A percentile compares a stretch with the other conserved stretches of the same genome.
phyloP scores from a whole-genome alignment of 805 yeast species.

The Suhomyces faveliae region DNA sequence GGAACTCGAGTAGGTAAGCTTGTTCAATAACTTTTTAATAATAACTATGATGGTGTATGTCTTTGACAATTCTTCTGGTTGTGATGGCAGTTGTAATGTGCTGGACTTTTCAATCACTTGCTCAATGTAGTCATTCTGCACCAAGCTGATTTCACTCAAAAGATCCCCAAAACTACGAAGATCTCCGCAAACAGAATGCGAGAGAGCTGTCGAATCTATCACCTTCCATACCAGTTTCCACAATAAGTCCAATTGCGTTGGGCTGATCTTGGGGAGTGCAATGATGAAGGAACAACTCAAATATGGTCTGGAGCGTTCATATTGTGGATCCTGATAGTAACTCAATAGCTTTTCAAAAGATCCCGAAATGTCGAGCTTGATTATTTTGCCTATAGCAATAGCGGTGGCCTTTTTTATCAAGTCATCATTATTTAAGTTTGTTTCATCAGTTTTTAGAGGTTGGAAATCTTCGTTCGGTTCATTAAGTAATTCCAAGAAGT shows the following conservation, averaged over 20 bases:
- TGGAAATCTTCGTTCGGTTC: slow-evolving; percentile 14
- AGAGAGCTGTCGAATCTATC: slow-evolving; percentile 16
- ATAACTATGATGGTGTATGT: slow-evolving; percentile 34
- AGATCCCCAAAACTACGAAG: slow-evolving; percentile 38
- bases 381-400: slow-evolving; percentile 10
- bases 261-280: slow-evolving; percentile 11
- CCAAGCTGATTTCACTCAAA: slow-evolving; percentile 25
- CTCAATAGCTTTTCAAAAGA: slow-evolving; percentile 6
- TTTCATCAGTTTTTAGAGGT: slow-evolving; percentile 6
- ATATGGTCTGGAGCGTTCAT: slow-evolving; percentile 6
- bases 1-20: slow-evolving; percentile 11
- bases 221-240: slow-evolving; percentile 24
- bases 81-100: not conserved
- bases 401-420: slow-evolving; percentile 9
- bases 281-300: slow-evolving; percentile 20
- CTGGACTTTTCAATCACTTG: slow-evolving; percentile 14
- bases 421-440: slow-evolving; percentile 9
- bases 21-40: slow-evolving; percentile 29
- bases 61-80: slow-evolving; percentile 7
- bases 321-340: slow-evolving; percentile 6
- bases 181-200: slow-evolving; percentile 20
- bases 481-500: slow-evolving; percentile 33
- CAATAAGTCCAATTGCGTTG: slow-evolving; percentile 20
- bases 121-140: slow-evolving; percentile 11
- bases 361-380: slow-evolving; percentile 5